phyloP scores from a whole-genome alignment of 2,329 filamentous ascomycete species.

The Parascedosporium putredinis region DNA sequence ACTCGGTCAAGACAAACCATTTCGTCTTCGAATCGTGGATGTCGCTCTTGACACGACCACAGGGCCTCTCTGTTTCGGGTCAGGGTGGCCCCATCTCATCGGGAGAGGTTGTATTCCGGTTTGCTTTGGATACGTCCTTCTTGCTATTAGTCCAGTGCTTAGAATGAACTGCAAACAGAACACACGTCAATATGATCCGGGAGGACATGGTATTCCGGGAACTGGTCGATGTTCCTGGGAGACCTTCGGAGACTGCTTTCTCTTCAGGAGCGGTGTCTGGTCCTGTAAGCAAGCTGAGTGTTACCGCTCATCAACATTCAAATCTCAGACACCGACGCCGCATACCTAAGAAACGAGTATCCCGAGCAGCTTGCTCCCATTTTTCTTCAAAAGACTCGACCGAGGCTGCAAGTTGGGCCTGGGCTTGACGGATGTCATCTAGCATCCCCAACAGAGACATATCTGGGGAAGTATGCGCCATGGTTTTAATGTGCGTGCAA shows the following conservation, averaged over 20 bases:
- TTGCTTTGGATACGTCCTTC: slow-evolving; percentile 79
- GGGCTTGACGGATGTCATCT: slow-evolving; percentile 30
- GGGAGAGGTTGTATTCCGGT: slow-evolving; percentile 86
- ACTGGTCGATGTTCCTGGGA: slow-evolving; percentile 18
- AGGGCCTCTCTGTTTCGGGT: slow-evolving; percentile 67
- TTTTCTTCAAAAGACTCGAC: slow-evolving; percentile 28
- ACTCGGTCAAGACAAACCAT: slow-evolving; percentile 50
- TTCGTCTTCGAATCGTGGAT: slow-evolving; percentile 68
- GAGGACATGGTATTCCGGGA: slow-evolving; percentile 32
- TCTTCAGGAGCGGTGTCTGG: slow-evolving; percentile 16
- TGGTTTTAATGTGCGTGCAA: too few relatives aligned
- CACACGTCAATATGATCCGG: slow-evolving; percentile 12
- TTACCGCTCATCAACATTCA: too few relatives aligned
- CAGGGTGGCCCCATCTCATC: slow-evolving; percentile 76
- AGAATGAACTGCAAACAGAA: background rate
- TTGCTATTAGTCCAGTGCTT: slow-evolving; percentile 7
- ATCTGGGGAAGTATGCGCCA: background rate
- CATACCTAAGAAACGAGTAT: too few relatives aligned
- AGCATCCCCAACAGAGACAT: slow-evolving; percentile 16
- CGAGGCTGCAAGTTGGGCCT: slow-evolving; percentile 28
- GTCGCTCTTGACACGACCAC: slow-evolving; percentile 73
- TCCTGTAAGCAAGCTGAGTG: too few relatives aligned
- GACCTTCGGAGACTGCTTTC: too few relatives aligned
- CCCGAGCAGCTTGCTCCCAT: slow-evolving; percentile 10
- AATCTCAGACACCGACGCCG: too few relatives aligned